These are phyloP conservation scores for Ceratocystis colombiana DNA, from an alignment of 2,329 filamentous ascomycete genomes.

Conservation along the genomic window DNA sequence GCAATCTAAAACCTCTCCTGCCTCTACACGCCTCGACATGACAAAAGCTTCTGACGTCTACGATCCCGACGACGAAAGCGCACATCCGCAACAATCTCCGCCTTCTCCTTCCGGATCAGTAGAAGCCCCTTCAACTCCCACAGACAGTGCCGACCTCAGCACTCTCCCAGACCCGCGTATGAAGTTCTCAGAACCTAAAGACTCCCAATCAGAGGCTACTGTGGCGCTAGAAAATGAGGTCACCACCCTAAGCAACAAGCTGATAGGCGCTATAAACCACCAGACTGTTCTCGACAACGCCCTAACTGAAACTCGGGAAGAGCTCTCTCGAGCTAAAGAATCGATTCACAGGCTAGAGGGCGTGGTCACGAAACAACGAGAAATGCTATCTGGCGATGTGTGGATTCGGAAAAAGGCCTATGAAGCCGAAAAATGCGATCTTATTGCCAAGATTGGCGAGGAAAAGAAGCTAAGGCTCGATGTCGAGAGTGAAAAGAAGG, in stretches of 20 bases:
- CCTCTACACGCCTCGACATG: conserved; percentile 17
- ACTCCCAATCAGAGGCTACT: not conserved
- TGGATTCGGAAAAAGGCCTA: conserved; percentile 64
- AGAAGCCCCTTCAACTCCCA: conserved; percentile 30
- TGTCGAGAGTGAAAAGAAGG: conserved; percentile 69
- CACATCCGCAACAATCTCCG: conserved; percentile 17
- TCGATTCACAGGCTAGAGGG: conserved; percentile 59
- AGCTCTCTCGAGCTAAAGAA: conserved; percentile 63
- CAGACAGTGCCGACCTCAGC: conserved; percentile 53
- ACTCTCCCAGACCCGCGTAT: conserved; percentile 57
- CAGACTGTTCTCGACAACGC: conserved; percentile 87
- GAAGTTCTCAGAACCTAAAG: conserved; percentile 32
- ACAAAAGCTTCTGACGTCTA: conserved; percentile 23
- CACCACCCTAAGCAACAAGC: conserved; percentile 81
- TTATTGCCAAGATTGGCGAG: conserved; percentile 50
- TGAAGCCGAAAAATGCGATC: conserved; percentile 58
- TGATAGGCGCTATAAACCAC: conserved; percentile 95
- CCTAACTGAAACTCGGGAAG: conserved; percentile 68
- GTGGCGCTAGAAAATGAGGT: conserved; percentile 57
- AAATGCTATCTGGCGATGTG: conserved; percentile 61
- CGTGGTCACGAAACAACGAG: conserved; percentile 55
- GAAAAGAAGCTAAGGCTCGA: conserved; percentile 56
- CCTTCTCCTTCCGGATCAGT: conserved; percentile 16
- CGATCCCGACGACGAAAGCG: conserved; percentile 23
- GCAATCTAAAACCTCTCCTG: conserved; percentile 14